Base-by-base conservation (phyloP, 1,139 yeast genomes). In the Kurtzmaniella quercitrusa region DNA sequence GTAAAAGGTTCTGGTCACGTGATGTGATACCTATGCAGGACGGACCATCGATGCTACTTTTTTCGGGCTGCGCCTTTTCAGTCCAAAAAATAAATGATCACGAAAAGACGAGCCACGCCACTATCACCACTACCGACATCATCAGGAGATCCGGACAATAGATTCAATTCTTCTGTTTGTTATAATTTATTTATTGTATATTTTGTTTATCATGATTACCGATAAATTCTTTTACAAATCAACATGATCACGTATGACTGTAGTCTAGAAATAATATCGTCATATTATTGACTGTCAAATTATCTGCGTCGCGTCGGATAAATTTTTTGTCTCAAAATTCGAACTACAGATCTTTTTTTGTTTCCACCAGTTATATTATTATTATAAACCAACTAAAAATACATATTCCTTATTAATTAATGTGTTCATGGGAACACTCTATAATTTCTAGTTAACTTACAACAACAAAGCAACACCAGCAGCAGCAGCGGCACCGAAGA, bases 401-500 rank as follows among this genome's bases (percentile, higher is more conserved):
- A 42, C 45, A 42, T 42, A 42, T 38, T 26, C 34, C 36, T 34
- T 39, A 38, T 39, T 32, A 39, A 36, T 30, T 34, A 34, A 34
- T 33, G 43, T 37, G 41, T 38, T 34, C 26, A 3, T 30, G 18
- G 18, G 23, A 33, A 41, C 40, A 36, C 44, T 42, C 42, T 40
- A 42, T 42, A 17, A 40, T 38, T 42, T 39, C 39, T 40, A 39
- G 35, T 45, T 47, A 47, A 51, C 63, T 65, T 67, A 68, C 55
- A 68, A 63, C 54, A 68, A 65, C 55, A 67, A 63, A 59, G 74
- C 72, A 59, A 68, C 68, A 61, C 71, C 74, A 53, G 72, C 74
- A 44, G 73, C 74, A 42, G 71, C 70, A 49, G 68, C 70, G 48
- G 69, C 71, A 51, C 70, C 69, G 45, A 56, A 48, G 45, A 57